phyloP scores from a whole-genome alignment of 441 rosid species.

The Adansonia madagascariensis region DNA sequence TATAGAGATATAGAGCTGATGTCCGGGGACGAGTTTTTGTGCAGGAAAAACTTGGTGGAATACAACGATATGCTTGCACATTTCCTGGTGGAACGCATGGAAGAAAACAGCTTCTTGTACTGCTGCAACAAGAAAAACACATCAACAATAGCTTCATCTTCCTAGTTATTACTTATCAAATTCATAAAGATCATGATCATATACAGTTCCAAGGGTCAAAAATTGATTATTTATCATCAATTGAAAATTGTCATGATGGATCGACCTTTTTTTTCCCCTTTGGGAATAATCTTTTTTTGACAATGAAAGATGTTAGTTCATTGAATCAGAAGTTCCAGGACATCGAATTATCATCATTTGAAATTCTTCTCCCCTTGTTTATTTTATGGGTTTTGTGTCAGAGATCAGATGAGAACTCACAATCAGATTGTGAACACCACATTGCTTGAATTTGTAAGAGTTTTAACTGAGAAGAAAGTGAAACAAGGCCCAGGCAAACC shows the following conservation, averaged over 20 bases:
- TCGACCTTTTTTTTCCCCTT: no score
- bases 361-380: neutral
- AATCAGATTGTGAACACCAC: neutral
- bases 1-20: conserved; percentile 72
- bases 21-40: conserved; percentile 82
- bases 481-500: neutral
- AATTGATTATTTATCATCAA: no score
- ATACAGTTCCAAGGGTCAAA: no score
- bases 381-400: neutral
- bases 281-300: no score
- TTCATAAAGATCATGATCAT: no score
- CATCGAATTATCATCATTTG: no score
- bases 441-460: neutral
- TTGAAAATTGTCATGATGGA: no score
- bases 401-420: neutral
- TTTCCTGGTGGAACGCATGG: conserved; percentile 81
- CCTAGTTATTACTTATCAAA: no score
- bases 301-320: no score
- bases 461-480: neutral
- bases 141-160: no score
- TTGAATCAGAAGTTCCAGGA: no score
- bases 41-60: conserved; percentile 76
- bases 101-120: conserved; percentile 52
- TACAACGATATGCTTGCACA: conserved; percentile 70
- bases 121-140: conserved; percentile 39